Conservation (phyloP, 306 rosid species). For the Ammopiptanthus mongolicus region DNA sequence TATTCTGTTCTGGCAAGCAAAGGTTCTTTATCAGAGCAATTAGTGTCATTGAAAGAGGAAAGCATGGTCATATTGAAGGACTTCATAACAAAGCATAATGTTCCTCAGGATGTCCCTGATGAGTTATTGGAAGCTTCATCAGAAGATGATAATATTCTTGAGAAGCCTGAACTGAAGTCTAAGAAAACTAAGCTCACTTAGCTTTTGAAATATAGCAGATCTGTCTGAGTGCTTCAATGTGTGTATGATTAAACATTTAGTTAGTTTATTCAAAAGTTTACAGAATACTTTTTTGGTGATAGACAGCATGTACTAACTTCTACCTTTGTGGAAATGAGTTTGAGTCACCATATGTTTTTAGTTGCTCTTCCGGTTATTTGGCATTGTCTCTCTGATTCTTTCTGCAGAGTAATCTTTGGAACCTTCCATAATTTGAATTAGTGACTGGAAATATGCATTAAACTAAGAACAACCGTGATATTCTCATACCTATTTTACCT, state of each 20-base stretch:
- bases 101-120: slow-evolving; percentile 76
- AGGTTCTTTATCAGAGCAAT: slow-evolving; percentile 61
- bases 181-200: slow-evolving; percentile 73
- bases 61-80: slow-evolving; percentile 76
- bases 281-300: not conserved
- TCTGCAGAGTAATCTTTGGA: not conserved
- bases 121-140: slow-evolving; percentile 63
- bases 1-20: slow-evolving; percentile 34
- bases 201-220: slow-evolving; percentile 2
- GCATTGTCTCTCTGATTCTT: not conserved
- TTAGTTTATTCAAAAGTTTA: not conserved
- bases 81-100: slow-evolving; percentile 77
- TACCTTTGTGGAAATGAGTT: not conserved
- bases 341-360: not conserved
- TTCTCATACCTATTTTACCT: too few species aligned
- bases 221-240: not conserved
- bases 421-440: not conserved
- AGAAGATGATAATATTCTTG: slow-evolving; percentile 48
- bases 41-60: slow-evolving; percentile 63
- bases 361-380: not conserved
- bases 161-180: slow-evolving; percentile 46
- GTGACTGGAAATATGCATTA: not conserved
- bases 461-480: too few species aligned
- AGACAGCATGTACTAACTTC: not conserved
- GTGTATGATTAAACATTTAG: not conserved